Evolutionary conservation across 1,284 basidiomycete species (phyloP), one percentile per base, ranked within the genome.

Genomic region (Schizophyllum commune): DNA sequence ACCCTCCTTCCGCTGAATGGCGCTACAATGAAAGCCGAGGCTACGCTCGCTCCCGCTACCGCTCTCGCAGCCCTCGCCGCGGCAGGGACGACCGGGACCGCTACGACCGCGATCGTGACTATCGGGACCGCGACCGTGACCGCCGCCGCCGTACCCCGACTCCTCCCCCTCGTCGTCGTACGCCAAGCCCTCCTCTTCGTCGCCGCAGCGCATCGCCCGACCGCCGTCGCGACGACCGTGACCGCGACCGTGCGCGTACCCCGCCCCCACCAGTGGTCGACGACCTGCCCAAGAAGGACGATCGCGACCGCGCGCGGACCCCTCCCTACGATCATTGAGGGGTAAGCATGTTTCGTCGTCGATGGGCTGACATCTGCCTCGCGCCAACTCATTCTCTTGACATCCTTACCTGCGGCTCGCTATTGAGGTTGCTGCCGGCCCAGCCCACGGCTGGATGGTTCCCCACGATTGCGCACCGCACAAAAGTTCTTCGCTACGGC

Each of bases 1-100:
- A 91, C 68, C 92, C 92, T 55, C 92, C 92, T 4, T 92, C 90
- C 53, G 85, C 90, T 11, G 87, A 91, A 32, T 94, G 92, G 92
- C 87, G 92, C 64, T 88, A 87, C 67, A 90, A 92, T 61, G 76
- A 85, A 64, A 82, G 82, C 62, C 77, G 80, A 6, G n/a, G n/a
- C 34, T 60, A 61, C 20, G 52, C 62, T 52, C 78, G 83, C 19
- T 80, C 81, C 64, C 80, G 80, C 32, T 78, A 78, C 62, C 81
- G 77, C 67, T 77, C 34, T 39, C 77, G 79, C 59, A 73, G 77
- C 33, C 74, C 74, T 53, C 70, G 63, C 34, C 19, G 69, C 58
- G 71, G 71, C 53, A 67, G 69, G 54, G 72, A 72, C 58, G 72
- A n/a, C n/a, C n/a, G n/a, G n/a, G 77, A 52, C 47, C 77, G 80